Conservation (phyloP, 805 yeast species). For the Suhomyces sp. region DNA sequence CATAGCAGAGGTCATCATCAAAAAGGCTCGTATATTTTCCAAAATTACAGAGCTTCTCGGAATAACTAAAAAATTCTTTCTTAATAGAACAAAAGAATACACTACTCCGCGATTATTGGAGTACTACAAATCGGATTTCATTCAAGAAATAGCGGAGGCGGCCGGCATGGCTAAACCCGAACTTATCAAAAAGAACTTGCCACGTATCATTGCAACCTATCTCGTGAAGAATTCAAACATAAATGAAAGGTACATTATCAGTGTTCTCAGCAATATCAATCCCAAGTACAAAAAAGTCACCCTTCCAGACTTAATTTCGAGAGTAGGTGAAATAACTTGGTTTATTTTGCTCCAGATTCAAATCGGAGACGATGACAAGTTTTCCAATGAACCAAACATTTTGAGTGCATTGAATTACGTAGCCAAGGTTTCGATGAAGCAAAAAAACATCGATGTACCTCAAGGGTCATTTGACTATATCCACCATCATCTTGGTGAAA, state of each 20-base stretch:
- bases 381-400: conserved; percentile 34
- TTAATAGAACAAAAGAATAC: conserved; percentile 65
- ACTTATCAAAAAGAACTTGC: conserved; percentile 47
- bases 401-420: conserved; percentile 43
- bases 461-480: conserved; percentile 19
- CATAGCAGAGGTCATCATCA: conserved; percentile 61
- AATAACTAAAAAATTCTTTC: conserved; percentile 57
- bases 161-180: conserved; percentile 44
- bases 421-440: conserved; percentile 25
- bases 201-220: conserved; percentile 56
- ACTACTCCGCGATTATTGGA: conserved; percentile 76
- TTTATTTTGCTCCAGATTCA: conserved; percentile 31
- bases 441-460: conserved; percentile 8
- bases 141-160: conserved; percentile 60
- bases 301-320: conserved; percentile 33
- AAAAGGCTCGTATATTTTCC: conserved; percentile 53
- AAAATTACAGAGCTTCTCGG: conserved; percentile 65
- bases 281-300: conserved; percentile 41
- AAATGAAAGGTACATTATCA: conserved; percentile 49
- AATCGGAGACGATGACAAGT: conserved; percentile 25
- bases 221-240: conserved; percentile 49
- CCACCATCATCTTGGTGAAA: conserved; percentile 21
- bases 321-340: conserved; percentile 41
- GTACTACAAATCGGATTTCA: conserved; percentile 58
- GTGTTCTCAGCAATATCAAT: conserved; percentile 51